These are phyloP conservation scores for Castanopsis chinensis DNA, from an alignment of 306 rosid genomes.

Conservation along the genomic window DNA sequence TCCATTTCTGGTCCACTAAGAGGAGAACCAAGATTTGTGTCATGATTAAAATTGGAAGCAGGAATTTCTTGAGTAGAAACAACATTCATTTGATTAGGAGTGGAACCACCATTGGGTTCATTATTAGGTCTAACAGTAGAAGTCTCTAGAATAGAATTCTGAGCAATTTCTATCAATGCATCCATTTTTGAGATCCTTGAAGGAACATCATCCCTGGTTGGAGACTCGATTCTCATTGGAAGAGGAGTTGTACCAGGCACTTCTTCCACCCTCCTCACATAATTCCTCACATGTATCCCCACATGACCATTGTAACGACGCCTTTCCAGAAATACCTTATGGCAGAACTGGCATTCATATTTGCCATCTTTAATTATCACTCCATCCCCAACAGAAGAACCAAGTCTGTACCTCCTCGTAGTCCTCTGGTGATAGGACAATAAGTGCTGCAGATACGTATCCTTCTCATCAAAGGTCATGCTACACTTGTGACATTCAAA, in stretches of 20 bases:
- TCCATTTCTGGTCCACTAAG: constrained; percentile 38
- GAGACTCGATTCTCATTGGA: constrained; percentile 41
- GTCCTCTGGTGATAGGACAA: constrained; percentile 77
- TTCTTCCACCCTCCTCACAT: constrained; percentile 69
- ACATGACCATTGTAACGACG: constrained; percentile 91
- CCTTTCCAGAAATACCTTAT: constrained; percentile 76
- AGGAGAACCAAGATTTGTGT: constrained; percentile 33
- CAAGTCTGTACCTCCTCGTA: constrained; percentile 78
- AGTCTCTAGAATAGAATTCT: constrained; percentile 72
- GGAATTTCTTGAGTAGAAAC: constrained; percentile 26
- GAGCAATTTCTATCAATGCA: constrained; percentile 84
- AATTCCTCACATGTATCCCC: constrained; percentile 86
- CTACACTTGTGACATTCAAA: constrained; percentile 88
- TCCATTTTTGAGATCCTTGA: constrained; percentile 80
- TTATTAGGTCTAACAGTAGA: constrained; percentile 33
- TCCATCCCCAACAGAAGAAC: constrained; percentile 90
- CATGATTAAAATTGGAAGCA: constrained; percentile 31
- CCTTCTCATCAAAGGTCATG: constrained; percentile 73
- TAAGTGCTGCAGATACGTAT: constrained; percentile 74
- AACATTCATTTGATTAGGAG: constrained; percentile 19
- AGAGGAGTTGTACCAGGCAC: constrained; percentile 35
- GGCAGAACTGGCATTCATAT: constrained; percentile 92
- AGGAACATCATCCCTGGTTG: constrained; percentile 46
- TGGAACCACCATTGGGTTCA: constrained; percentile 16
- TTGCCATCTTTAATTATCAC: constrained; percentile 89